Evolutionary conservation across 495 filamentous ascomycete genomes (phyloP), one percentile per base, ranked within the genome.

Genomic region (Talaromyces adpressus): DNA sequence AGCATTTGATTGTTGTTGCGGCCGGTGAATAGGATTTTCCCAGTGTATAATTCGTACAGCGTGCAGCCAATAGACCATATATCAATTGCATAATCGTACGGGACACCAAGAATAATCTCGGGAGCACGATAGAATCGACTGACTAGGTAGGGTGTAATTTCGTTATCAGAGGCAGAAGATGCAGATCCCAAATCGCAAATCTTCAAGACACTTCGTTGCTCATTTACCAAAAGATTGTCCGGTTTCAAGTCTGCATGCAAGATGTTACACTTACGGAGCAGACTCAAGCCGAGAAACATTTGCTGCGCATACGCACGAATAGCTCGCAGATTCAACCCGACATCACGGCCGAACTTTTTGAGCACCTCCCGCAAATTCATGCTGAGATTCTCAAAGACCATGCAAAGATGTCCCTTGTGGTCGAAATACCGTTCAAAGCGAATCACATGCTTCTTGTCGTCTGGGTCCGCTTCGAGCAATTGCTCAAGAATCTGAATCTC

Each of bases 1-100:
- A 98, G 83, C 94, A 98, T 98, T 73, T 96, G 91, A 71, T 98
- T 98, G 80, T 98, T 98, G 77, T 90, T 92, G 62, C 89, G 87
- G 53, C 95, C 94, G 2, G 89, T 91, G 77, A 98, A 98, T 49
- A 98, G 81, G 64, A 98, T 97, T 75, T 97, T 96, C 63, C 95
- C 93, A 0, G 95, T 97, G 80, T 93, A 97, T 30, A 98, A 81
- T 75, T 98, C 94, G 74, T 93, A 98, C 27, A 98, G 79, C 23
- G 94, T 98, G 76, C 95, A 98, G 16, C 94, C 94, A 67, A 97
- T 90, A 12, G 93, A 93, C 94, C 94, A 98, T 74, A 97, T 88
- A 72, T 98, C 94, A 70, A 98, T 91, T 32, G 90, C 91, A 71
- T 91, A 95, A 73, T 96, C 92, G 73, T 93, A 96, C 23, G 87